Evolutionary conservation across 2,329 filamentous ascomycete genomes (phyloP).

Genomic region (Aspergillus alliaceus): DNA sequence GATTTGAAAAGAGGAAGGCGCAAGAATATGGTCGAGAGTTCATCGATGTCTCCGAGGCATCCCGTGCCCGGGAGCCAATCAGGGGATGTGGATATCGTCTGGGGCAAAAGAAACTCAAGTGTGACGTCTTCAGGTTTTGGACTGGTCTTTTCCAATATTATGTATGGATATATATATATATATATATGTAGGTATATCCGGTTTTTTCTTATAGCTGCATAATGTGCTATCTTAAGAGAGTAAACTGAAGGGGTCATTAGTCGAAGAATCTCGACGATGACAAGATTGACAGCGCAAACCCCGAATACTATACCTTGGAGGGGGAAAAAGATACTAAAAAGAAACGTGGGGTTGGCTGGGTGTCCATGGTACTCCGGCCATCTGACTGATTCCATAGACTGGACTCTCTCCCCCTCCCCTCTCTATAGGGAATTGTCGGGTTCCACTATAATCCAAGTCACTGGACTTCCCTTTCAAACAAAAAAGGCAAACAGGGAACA

Average conservation of each 20-base stretch:
- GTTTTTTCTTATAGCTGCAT: too few relatives aligned
- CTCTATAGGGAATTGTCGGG: constrained; percentile 4
- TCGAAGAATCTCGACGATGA: too few relatives aligned
- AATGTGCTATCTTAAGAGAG: too few relatives aligned
- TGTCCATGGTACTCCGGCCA: too few relatives aligned
- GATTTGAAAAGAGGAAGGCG: constrained; percentile 1
- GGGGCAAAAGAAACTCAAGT: constrained; percentile 4
- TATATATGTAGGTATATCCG: too few relatives aligned
- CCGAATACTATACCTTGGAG: background rate
- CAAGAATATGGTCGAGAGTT: constrained; percentile 7
- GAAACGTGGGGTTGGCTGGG: background rate
- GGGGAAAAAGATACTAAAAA: background rate
- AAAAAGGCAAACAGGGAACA: too few relatives aligned
- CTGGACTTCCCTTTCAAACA: too few relatives aligned
- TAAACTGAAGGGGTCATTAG: too few relatives aligned
- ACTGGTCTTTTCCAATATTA: too few relatives aligned
- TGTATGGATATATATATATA: too few relatives aligned
- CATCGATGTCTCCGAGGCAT: constrained; percentile 19
- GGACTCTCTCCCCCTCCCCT: too few relatives aligned
- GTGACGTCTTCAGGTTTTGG: constrained; percentile 20
- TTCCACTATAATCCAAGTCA: background rate
- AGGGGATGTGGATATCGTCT: constrained; percentile 13
- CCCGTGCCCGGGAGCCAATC: constrained; percentile 20
- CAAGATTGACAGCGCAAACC: background rate
- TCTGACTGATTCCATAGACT: background rate